These are phyloP conservation scores for Lablab purpureus DNA, from an alignment of 306 rosid genomes.

Conservation along the genomic window DNA sequence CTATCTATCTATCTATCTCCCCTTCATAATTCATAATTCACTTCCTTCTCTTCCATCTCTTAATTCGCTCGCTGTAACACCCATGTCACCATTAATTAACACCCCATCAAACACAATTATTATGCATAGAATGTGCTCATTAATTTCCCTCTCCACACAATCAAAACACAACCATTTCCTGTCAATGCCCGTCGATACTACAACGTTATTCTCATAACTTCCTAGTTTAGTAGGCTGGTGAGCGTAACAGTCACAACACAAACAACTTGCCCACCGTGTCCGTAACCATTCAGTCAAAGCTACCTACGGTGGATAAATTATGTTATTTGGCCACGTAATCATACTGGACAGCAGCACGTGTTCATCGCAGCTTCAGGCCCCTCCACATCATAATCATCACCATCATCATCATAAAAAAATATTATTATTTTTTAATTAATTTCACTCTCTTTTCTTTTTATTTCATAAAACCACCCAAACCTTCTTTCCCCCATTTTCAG, in stretches of 20 bases:
- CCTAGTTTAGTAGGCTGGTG: too few relatives aligned
- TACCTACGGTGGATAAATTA: conserved; percentile 41
- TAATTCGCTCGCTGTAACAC: conserved; percentile 16
- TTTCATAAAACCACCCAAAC: conserved; percentile 1
- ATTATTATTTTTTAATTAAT: too few relatives aligned
- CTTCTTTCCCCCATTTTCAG: conserved; percentile 54
- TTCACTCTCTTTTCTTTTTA: not conserved
- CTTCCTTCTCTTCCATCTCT: conserved; percentile 41
- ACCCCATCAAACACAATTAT: conserved; percentile 10
- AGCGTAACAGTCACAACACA: conserved; percentile 58
- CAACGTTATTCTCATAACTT: too few relatives aligned
- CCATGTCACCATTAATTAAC: conserved; percentile 18
- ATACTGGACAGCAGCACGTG: conserved; percentile 80
- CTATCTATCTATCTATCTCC: conserved; percentile 12
- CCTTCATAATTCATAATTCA: not conserved
- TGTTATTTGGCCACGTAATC: conserved; percentile 65
- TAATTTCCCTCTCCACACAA: not conserved
- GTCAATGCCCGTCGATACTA: too few relatives aligned
- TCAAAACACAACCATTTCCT: not conserved
- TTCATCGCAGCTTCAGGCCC: conserved; percentile 70
- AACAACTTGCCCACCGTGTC: conserved; percentile 62
- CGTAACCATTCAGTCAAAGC: conserved; percentile 69
- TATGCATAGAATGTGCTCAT: conserved; percentile 9
- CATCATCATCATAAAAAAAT: conserved; percentile 51
- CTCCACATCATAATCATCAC: conserved; percentile 40